These are phyloP conservation scores for Gryganskiella cystojenkinii DNA, from an alignment of 192 early-diverging fungal species.

Conservation along the genomic window DNA sequence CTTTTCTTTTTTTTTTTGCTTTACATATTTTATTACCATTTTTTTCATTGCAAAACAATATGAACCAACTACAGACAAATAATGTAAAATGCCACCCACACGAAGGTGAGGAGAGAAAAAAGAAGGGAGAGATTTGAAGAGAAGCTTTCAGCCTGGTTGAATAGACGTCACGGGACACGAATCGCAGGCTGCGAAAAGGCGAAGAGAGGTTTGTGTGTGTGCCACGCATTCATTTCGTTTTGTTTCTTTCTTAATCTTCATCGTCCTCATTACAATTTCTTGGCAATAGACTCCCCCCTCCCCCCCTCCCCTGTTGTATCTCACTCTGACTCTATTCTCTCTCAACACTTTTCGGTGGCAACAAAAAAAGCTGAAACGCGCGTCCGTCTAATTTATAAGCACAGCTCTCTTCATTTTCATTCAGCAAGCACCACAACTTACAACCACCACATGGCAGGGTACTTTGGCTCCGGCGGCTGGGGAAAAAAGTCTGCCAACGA, in stretches of 20 bases:
- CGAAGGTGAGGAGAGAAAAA: background rate
- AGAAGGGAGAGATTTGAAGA: background rate
- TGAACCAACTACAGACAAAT: too few species aligned
- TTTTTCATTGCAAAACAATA: too few species aligned
- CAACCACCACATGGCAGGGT: too few species aligned
- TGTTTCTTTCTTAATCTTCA: background rate
- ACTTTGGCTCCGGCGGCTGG: conserved; percentile 19
- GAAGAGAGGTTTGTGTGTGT: background rate
- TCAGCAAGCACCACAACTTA: too few species aligned
- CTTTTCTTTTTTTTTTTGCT: background rate
- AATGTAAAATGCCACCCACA: too few species aligned
- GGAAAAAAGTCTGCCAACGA: conserved; percentile 31
- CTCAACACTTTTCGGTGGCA: too few species aligned
- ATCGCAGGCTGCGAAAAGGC: background rate
- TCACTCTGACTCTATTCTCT: too few species aligned
- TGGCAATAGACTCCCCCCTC: background rate
- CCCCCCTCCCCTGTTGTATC: background rate
- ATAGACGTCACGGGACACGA: background rate
- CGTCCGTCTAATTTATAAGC: too few species aligned
- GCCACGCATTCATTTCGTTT: background rate
- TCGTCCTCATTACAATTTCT: background rate
- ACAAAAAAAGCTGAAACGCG: too few species aligned
- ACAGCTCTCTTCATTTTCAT: too few species aligned
- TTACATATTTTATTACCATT: too few species aligned
- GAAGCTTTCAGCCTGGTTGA: too few species aligned